Conservation (phyloP, 257 asterid species). For the Nicotiana noctiflora region DNA sequence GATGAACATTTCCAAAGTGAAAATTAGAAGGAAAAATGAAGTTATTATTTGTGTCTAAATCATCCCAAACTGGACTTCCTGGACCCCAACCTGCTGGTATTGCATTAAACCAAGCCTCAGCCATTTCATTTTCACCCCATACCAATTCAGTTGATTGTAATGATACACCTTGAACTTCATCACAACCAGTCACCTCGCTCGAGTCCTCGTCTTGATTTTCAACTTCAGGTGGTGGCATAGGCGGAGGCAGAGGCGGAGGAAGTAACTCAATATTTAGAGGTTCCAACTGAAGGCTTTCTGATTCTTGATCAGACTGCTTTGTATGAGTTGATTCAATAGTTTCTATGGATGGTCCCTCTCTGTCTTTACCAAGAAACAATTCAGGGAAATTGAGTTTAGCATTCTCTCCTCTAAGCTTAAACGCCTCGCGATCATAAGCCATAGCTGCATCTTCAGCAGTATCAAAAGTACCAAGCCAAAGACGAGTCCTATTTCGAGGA, state of each 20-base stretch:
- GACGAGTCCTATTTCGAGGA: conserved; percentile 78
- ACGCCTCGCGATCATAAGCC: conserved; percentile 92
- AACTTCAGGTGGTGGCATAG: not conserved
- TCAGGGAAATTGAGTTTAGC: conserved; percentile 87
- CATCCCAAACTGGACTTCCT: conserved; percentile 85
- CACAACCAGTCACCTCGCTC: conserved; percentile 20
- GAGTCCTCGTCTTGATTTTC: conserved; percentile 24
- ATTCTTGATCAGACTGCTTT: conserved; percentile 1
- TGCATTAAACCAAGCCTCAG: conserved; percentile 56
- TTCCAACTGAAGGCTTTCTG: conserved; percentile 1
- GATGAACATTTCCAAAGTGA: conserved; percentile 37
- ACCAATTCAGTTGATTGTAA: conserved; percentile 51
- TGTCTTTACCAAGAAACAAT: conserved; percentile 51
- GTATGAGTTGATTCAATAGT: too few species aligned
- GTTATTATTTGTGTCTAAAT: conserved; percentile 50
- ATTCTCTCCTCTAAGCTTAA: conserved; percentile 72
- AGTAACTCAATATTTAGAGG: conserved; percentile 6
- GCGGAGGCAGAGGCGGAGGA: conserved; percentile 10
- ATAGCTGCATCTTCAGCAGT: conserved; percentile 92
- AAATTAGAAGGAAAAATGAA: conserved; percentile 57
- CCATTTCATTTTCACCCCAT: conserved; percentile 73
- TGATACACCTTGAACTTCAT: conserved; percentile 13
- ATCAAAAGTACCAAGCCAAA: conserved; percentile 94
- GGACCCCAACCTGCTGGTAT: conserved; percentile 90
- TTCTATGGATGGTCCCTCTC: not conserved